Evolutionary conservation across 208 protist species (phyloP).

Genomic region (Trypanosoma grayi): DNA sequence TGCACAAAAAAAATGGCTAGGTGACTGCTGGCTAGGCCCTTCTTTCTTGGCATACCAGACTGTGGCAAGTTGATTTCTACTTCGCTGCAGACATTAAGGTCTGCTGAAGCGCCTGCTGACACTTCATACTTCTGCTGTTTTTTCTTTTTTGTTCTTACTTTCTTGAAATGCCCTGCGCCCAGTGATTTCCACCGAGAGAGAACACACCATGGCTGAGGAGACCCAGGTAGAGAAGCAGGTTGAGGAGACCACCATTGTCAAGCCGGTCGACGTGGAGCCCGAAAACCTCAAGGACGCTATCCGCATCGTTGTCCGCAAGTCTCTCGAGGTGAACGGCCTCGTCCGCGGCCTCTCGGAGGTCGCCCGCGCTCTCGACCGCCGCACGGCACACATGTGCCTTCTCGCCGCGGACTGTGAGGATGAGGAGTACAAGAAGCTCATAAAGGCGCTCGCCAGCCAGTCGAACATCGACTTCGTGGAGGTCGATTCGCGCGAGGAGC

Average conservation of each 20-base stretch:
- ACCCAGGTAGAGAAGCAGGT: conserved; percentile 8
- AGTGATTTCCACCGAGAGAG: conserved; percentile 8
- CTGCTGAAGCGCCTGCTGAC: no score
- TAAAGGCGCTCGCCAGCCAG: conserved; percentile 35
- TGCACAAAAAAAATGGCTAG: no score
- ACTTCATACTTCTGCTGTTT: no score
- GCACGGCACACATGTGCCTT: conserved; percentile 41
- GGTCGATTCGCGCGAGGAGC: conserved; percentile 31
- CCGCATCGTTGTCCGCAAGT: conserved; percentile 39
- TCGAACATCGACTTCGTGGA: conserved; percentile 42
- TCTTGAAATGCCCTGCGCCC: not conserved
- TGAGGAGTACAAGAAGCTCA: conserved; percentile 52
- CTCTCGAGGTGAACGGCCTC: conserved; percentile 39
- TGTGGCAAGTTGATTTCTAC: no score
- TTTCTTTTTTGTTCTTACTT: conserved; percentile 6
- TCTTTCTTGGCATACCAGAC: not conserved
- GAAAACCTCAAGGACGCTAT: conserved; percentile 37
- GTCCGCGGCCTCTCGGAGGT: conserved; percentile 45
- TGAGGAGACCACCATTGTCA: conserved; percentile 47
- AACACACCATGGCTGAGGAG: conserved; percentile 26
- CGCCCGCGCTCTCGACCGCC: conserved; percentile 40
- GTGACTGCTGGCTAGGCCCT: no score
- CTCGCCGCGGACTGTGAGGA: conserved; percentile 51
- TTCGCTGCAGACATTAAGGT: no score
- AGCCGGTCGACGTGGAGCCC: conserved; percentile 47